Conservation (phyloP, 1,284 basidiomycete species). For the Lignosus rhinocerotis region DNA sequence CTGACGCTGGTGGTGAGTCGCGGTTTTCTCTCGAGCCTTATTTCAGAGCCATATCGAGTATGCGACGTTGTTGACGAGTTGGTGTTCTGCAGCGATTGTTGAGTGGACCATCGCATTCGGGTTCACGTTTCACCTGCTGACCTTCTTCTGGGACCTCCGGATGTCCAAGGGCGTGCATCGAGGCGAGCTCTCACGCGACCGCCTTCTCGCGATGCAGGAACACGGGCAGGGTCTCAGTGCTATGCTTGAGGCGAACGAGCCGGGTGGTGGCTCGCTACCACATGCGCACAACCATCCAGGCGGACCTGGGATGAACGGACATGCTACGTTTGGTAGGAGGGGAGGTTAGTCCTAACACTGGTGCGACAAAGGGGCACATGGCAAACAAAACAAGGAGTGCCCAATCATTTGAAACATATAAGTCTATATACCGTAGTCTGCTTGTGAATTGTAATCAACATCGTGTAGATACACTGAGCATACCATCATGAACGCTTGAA, state of each 20-base stretch:
- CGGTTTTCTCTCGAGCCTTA: too few relatives aligned
- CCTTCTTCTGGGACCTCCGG: conserved; percentile 24
- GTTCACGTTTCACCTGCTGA: conserved; percentile 45
- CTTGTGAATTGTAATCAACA: too few relatives aligned
- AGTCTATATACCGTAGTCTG: too few relatives aligned
- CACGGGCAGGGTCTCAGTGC: conserved; percentile 6
- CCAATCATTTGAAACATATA: too few relatives aligned
- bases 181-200: conserved; percentile 19
- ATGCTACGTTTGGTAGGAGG: neutral
- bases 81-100: conserved; percentile 46
- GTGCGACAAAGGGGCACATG: too few relatives aligned
- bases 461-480: too few relatives aligned
- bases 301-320: neutral
- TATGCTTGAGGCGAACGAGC: conserved; percentile 11
- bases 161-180: conserved; percentile 20
- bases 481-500: too few relatives aligned
- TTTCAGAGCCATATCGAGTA: neutral
- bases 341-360: too few relatives aligned
- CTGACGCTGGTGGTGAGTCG: conserved; percentile 51
- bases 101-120: conserved; percentile 76
- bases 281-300: neutral
- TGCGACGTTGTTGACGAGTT: too few relatives aligned
- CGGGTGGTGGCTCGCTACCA: neutral
- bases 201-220: conserved; percentile 15
- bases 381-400: too few relatives aligned